Conservation (phyloP, 257 asterid species). For the Thymus quinquecostatus region DNA sequence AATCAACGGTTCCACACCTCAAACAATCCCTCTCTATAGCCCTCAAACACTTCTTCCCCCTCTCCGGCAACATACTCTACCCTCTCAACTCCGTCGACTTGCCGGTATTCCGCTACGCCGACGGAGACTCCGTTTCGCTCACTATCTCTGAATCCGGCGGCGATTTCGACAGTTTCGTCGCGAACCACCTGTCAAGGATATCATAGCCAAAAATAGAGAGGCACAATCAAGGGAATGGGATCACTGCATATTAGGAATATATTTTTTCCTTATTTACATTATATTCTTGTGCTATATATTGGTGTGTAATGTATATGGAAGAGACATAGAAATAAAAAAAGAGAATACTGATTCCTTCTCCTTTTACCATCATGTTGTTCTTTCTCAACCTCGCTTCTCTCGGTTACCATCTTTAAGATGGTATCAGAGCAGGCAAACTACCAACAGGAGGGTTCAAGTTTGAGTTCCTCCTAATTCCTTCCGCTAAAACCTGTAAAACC, state of each 20-base stretch:
- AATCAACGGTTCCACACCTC: slow-evolving; percentile 44
- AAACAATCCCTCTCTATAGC: slow-evolving; percentile 50
- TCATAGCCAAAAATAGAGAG: too few relatives aligned
- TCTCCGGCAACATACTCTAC: slow-evolving; percentile 43
- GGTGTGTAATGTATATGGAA: too few relatives aligned
- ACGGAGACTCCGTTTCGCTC: slow-evolving; percentile 47
- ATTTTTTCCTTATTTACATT: too few relatives aligned
- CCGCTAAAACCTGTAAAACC: background rate
- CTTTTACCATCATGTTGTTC: too few relatives aligned
- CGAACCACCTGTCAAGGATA: slow-evolving; percentile 8
- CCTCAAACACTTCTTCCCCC: slow-evolving; percentile 53
- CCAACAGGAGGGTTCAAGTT: background rate
- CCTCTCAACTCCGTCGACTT: slow-evolving; percentile 27
- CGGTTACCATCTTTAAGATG: too few relatives aligned
- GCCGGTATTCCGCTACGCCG: slow-evolving; percentile 40
- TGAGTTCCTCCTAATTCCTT: background rate
- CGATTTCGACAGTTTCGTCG: slow-evolving; percentile 42
- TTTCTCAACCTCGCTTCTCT: too few relatives aligned
- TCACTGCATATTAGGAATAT: too few relatives aligned
- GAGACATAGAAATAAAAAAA: too few relatives aligned
- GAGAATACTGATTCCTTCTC: too few relatives aligned
- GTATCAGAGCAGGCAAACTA: background rate
- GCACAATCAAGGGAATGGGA: too few relatives aligned
- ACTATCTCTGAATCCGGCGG: slow-evolving; percentile 34
- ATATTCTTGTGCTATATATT: too few relatives aligned